These are phyloP conservation scores for Xylaria acuta DNA, from an alignment of 495 filamentous ascomycete genomes.

Conservation along the genomic window DNA sequence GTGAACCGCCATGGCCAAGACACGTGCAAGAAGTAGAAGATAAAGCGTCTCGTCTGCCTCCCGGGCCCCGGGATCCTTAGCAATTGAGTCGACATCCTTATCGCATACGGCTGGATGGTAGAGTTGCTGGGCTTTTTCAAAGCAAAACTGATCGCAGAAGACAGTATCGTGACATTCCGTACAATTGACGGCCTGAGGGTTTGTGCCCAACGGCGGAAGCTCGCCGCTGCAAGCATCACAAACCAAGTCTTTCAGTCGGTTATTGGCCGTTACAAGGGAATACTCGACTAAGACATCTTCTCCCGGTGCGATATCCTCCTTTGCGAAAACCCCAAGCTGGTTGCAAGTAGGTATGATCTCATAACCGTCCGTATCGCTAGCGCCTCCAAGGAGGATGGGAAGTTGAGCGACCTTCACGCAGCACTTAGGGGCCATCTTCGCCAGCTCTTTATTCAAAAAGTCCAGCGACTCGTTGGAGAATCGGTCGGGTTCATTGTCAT, in stretches of 20 bases:
- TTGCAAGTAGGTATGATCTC: conserved; percentile 61
- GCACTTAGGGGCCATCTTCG: conserved; percentile 68
- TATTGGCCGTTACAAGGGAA: conserved; percentile 82
- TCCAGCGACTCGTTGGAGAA: conserved; percentile 70
- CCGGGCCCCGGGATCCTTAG: conserved; percentile 74
- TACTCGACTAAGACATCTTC: conserved; percentile 81
- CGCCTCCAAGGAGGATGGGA: conserved; percentile 66
- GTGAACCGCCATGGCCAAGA: conserved; percentile 85
- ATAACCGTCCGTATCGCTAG: conserved; percentile 48
- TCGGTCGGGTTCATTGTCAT: conserved; percentile 84
- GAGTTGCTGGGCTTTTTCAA: conserved; percentile 67
- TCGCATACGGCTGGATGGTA: conserved; percentile 92
- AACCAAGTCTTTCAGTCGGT: conserved; percentile 75
- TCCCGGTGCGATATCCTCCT: conserved; percentile 74
- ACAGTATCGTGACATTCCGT: conserved; percentile 80
- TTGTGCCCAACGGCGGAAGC: conserved; percentile 65
- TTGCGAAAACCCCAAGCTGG: conserved; percentile 90
- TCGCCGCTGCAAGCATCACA: conserved; percentile 84
- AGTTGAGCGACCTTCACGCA: conserved; percentile 75
- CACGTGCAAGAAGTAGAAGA: conserved; percentile 75
- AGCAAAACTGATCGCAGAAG: conserved; percentile 82
- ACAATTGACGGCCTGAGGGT: conserved; percentile 63
- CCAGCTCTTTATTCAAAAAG: conserved; percentile 70
- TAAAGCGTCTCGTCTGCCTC: conserved; percentile 81
- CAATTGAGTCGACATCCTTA: conserved; percentile 78